Conservation (phyloP, 345 rosid genomes). For the Excoecaria cochinchinensis region DNA sequence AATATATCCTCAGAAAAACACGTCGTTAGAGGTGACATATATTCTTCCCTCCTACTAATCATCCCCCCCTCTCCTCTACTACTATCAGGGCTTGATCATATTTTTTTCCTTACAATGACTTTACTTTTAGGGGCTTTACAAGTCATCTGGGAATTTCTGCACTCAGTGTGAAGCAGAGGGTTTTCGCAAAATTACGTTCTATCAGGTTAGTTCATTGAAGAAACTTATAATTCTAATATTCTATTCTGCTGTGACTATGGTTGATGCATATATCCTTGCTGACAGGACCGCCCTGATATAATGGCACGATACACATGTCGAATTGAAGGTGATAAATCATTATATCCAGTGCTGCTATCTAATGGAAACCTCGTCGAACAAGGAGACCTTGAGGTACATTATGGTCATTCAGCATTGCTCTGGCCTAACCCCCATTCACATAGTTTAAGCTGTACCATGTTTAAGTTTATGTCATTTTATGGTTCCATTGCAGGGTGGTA, state of each 20-base stretch:
- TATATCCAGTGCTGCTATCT: constrained; percentile 83
- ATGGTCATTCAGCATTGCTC: constrained; percentile 3
- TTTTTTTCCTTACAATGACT: neutral
- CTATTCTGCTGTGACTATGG: constrained; percentile 14
- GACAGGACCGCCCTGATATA: constrained; percentile 94
- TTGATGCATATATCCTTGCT: constrained; percentile 22
- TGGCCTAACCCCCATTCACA: neutral
- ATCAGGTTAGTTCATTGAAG: constrained; percentile 55
- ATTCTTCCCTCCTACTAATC: neutral
- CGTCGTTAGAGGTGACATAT: constrained; percentile 73
- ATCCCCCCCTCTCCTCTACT: too few species aligned
- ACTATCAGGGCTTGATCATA: neutral
- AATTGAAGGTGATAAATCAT: constrained; percentile 84
- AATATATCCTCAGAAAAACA: constrained; percentile 85
- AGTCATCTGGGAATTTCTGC: constrained; percentile 90
- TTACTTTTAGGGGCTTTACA: constrained; percentile 79
- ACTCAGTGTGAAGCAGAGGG: constrained; percentile 99
- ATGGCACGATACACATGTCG: constrained; percentile 94
- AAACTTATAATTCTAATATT: constrained; percentile 12
- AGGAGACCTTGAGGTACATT: constrained; percentile 72
- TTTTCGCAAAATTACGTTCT: constrained; percentile 87
- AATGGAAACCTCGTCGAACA: constrained; percentile 89
- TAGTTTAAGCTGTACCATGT: neutral
- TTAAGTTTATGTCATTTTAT: neutral
- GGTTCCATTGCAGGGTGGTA: constrained; percentile 59